Conservation (phyloP, 2,329 filamentous ascomycete genomes). For the Tolypocladium amazonense region DNA sequence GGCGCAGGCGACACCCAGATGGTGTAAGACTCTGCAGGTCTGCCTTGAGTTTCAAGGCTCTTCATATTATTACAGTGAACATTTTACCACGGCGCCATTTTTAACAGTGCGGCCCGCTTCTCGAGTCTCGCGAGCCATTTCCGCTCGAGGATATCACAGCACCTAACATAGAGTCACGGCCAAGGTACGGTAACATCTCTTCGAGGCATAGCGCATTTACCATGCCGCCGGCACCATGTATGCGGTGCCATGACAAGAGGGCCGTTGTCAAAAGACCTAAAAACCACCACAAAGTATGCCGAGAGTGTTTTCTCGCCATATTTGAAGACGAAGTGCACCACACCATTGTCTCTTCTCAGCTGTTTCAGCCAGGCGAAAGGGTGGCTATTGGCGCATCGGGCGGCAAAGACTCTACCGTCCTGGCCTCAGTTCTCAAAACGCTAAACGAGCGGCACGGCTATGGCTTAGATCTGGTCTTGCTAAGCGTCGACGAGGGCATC, state of each 20-base stretch:
- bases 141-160: background rate
- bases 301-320: slow-evolving; percentile 70
- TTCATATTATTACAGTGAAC: background rate
- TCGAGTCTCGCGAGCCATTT: background rate
- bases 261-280: slow-evolving; percentile 91
- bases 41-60: background rate
- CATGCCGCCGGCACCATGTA: slow-evolving; percentile 73
- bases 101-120: background rate
- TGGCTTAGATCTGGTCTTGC: slow-evolving; percentile 70
- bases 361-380: slow-evolving; percentile 75
- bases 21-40: background rate
- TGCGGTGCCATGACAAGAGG: slow-evolving; percentile 62
- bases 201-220: background rate
- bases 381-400: slow-evolving; percentile 94
- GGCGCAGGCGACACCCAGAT: too few species aligned
- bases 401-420: slow-evolving; percentile 93
- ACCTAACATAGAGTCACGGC: background rate
- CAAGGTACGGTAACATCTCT: background rate
- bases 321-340: slow-evolving; percentile 94
- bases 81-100: background rate
- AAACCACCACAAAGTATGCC: slow-evolving; percentile 89
- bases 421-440: slow-evolving; percentile 89
- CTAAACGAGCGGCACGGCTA: slow-evolving; percentile 86
- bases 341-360: slow-evolving; percentile 70
- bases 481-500: slow-evolving; percentile 96